These are phyloP conservation scores for Crotalaria pallida DNA, from an alignment of 306 rosid species.

Conservation along the genomic window DNA sequence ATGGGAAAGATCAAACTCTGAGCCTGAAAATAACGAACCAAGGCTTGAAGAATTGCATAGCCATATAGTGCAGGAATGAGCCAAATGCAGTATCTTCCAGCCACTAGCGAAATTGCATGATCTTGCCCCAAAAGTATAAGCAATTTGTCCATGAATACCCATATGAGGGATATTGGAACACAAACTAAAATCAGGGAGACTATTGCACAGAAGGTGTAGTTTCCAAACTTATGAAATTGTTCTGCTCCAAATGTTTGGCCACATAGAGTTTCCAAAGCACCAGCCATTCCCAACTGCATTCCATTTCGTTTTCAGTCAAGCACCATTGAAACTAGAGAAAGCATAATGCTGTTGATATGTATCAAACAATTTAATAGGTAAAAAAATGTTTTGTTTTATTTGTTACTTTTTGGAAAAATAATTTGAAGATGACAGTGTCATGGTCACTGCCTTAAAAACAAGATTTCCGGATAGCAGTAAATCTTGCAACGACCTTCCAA, in stretches of 20 bases:
- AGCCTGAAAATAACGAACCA: constrained; percentile 30
- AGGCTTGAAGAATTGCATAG: constrained; percentile 30
- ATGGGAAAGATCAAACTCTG: constrained; percentile 38
- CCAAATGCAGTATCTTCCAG: constrained; percentile 27
- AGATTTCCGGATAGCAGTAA: too few relatives aligned
- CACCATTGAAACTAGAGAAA: neutral
- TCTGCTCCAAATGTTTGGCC: constrained; percentile 44
- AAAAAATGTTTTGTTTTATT: too few relatives aligned
- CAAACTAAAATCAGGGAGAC: constrained; percentile 27
- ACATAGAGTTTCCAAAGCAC: constrained; percentile 47
- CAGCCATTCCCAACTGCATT: constrained; percentile 36
- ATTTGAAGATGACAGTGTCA: too few relatives aligned
- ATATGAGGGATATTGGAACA: constrained; percentile 34
- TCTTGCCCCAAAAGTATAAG: constrained; percentile 37
- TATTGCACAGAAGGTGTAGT: constrained; percentile 25
- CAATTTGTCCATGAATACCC: constrained; percentile 38
- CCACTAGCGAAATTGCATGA: constrained; percentile 27
- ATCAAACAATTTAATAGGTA: too few relatives aligned
- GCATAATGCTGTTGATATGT: neutral
- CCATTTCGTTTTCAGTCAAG: neutral
- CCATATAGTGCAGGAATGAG: constrained; percentile 39
- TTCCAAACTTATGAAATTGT: constrained; percentile 38
- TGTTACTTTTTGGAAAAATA: too few relatives aligned
- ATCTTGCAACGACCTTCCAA: too few relatives aligned
- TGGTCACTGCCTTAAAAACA: too few relatives aligned